These are phyloP conservation scores for Plasmodium blacklocki DNA, from an alignment of 169 alveolate genomes.

Conservation along the genomic window DNA sequence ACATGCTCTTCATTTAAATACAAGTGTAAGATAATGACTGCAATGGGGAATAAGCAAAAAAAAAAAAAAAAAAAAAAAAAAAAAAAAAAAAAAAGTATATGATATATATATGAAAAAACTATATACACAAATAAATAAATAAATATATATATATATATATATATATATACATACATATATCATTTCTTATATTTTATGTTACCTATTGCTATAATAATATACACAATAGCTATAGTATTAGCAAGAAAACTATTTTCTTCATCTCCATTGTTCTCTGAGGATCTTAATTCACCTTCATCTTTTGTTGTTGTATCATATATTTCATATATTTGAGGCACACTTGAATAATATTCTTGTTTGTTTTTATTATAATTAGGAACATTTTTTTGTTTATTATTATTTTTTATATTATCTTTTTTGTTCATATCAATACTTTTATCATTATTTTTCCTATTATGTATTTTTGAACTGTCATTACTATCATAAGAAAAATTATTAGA, in stretches of 20 bases:
- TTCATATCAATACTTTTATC: conserved; percentile 37
- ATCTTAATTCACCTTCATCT: conserved; percentile 17
- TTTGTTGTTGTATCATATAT: conserved; percentile 45
- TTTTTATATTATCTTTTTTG: conserved; percentile 35
- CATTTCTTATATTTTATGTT: neutral
- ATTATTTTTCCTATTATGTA: conserved; percentile 16
- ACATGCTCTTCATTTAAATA: conserved; percentile 64
- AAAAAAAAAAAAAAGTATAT: neutral
- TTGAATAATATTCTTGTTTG: conserved; percentile 5
- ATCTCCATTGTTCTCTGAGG: conserved; percentile 1
- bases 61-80: conserved; percentile 1
- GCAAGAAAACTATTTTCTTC: conserved; percentile 22
- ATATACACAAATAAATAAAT: neutral
- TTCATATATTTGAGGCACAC: conserved; percentile 70
- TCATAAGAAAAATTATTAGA: conserved; percentile 47
- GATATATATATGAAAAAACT: neutral
- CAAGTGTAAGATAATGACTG: conserved; percentile 51
- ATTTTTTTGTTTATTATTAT: conserved; percentile 18
- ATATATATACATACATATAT: neutral
- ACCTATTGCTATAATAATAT: conserved; percentile 69
- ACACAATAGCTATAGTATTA: conserved; percentile 45
- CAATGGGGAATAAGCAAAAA: neutral
- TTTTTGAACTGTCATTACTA: conserved; percentile 7
- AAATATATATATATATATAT: neutral
- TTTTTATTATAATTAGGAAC: conserved; percentile 14